A percentile compares a stretch with the other conserved stretches of the same genome.
These are phyloP conservation scores for Cerrena zonata DNA, from an alignment of 1,284 basidiomycete genomes.

Conservation along the genomic window DNA sequence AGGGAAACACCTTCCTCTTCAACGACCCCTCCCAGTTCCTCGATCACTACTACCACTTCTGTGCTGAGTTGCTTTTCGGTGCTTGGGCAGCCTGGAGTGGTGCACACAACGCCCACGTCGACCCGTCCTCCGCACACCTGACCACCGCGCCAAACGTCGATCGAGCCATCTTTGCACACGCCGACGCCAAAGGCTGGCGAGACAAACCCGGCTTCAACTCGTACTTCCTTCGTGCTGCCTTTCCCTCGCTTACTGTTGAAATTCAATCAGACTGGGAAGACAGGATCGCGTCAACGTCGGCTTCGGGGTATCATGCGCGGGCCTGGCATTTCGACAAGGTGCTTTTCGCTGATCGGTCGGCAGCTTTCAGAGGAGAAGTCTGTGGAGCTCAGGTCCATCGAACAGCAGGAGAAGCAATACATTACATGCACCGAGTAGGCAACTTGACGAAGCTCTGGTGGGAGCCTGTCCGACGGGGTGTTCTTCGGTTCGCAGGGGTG, in stretches of 20 bases:
- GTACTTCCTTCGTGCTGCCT: constrained; percentile 71
- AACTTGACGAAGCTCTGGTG: constrained; percentile 53
- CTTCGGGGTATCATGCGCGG: constrained; percentile 34
- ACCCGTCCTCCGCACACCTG: constrained; percentile 15
- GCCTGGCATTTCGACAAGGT: constrained; percentile 55
- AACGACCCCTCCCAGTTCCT: constrained; percentile 71
- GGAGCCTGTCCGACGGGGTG: constrained; percentile 56
- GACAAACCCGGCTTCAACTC: constrained; percentile 69
- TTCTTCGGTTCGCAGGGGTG: constrained; percentile 60
- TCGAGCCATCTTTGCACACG: constrained; percentile 65
- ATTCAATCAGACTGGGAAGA: constrained; percentile 67
- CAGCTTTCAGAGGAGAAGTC: constrained; percentile 58
- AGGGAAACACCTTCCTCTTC: constrained; percentile 66
- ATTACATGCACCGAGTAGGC: constrained; percentile 38
- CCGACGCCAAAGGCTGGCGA: constrained; percentile 56
- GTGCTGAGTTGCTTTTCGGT: constrained; percentile 71
- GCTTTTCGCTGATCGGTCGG: constrained; percentile 68
- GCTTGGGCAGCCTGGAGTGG: constrained; percentile 69
- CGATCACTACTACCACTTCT: constrained; percentile 78
- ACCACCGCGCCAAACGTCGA: constrained; percentile 43
- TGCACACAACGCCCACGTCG: constrained; percentile 30
- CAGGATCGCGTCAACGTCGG: constrained; percentile 40
- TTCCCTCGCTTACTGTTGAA: constrained; percentile 68
- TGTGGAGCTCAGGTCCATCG: constrained; percentile 63
- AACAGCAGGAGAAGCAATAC: constrained; percentile 60